These are phyloP conservation scores for Helichrysum umbraculigerum DNA, from an alignment of 129 eudicot genomes.

Conservation along the genomic window DNA sequence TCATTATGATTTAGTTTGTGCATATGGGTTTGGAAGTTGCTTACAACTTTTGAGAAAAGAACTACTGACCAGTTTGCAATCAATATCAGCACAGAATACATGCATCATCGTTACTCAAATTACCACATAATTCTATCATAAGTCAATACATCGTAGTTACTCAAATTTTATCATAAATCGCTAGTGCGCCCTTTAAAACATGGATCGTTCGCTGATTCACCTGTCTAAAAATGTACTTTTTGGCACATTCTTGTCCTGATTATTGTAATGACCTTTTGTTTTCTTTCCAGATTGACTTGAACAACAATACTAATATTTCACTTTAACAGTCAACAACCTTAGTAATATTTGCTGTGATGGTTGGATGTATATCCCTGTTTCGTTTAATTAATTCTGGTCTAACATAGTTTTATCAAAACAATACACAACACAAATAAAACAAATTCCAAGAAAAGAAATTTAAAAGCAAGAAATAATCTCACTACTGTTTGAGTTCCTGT, in stretches of 20 bases:
- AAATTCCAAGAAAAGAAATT: not conserved
- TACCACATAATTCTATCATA: no score
- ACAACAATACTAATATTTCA: not conserved
- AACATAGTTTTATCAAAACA: not conserved
- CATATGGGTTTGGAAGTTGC: not conserved
- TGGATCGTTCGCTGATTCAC: not conserved
- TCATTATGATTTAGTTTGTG: not conserved
- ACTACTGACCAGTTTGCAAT: not conserved
- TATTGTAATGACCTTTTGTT: not conserved
- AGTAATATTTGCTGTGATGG: no score
- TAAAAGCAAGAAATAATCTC: not conserved
- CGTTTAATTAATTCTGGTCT: not conserved
- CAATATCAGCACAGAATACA: no score
- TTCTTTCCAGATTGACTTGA: not conserved
- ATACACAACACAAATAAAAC: not conserved
- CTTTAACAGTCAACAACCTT: not conserved
- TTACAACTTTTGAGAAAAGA: no score
- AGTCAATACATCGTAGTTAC: not conserved
- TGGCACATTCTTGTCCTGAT: not conserved
- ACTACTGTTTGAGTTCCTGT: not conserved
- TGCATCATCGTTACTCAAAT: no score
- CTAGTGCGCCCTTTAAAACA: not conserved
- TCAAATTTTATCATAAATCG: not conserved
- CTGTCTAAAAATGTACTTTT: not conserved
- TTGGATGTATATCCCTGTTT: not conserved